Base-by-base conservation (phyloP, 768 basidiomycete genomes). In the Daedalea quercina region DNA sequence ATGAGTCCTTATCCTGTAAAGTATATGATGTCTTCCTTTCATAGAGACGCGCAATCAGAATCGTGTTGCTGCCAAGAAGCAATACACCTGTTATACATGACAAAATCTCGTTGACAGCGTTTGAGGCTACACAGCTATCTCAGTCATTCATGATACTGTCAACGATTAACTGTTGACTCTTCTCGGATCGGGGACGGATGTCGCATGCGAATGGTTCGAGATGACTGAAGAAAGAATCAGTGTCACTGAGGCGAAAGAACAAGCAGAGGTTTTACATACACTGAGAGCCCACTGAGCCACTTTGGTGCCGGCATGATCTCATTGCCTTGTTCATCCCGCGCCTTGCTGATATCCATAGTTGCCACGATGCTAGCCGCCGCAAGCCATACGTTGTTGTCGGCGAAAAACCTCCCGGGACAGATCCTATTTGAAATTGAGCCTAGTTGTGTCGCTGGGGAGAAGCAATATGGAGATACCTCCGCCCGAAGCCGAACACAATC, bases 401-500 rank as follows among this genome's bases (percentile, higher is more conserved):
- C 81, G 45, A 82, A 72, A 56, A 76, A 68, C 33, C 75, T 68
- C 9, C 82, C 80, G 3, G 80, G 78, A 56, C 82, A 84, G 51
- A 75, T 70, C 52, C 77, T 78, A 47, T n/a, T 15, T 20, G 20
- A 26, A 9, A 7, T 3, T 45, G 44, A 23, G 26, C 19, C 7
- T 23, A 6, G 23, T 4, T 8, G 4, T 4, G 6, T 9, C 4
- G 23, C 13, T 3, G 44, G 44, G 28, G 28, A 4, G 22, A 11
- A 23, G 15, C 44, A n/a, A 37, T 9, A 13, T 8, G 22, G 8
- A 11, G 15, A 3, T 33, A 47, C 57, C 57, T 37, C 3, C 58
- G 55, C 17, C 58, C 58, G 37, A 59, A 59, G 3, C 58, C 58
- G 20, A 54, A 59, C n/a, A 54, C 51, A 22, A 52, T 48, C 40